phyloP scores from a whole-genome alignment of 2,329 filamentous ascomycete genomes.

The Fonsecaea erecta region DNA sequence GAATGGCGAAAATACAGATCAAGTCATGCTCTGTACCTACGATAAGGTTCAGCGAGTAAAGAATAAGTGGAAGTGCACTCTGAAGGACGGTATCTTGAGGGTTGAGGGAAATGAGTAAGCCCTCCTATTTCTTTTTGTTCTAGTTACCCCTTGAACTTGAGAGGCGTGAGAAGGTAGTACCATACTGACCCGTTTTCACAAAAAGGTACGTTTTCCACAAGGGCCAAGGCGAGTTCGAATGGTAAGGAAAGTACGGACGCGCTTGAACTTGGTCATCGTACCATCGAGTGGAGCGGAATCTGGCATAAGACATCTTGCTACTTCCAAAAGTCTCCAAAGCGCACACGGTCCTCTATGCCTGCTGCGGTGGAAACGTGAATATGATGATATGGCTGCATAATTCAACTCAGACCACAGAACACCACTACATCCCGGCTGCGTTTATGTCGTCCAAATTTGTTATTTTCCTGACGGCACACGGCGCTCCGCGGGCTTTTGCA shows the following conservation, averaged over 20 bases:
- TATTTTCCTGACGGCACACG: not conserved
- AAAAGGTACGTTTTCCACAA: slow-evolving; percentile 91
- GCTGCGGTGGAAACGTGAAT: not conserved
- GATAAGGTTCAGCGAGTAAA: slow-evolving; percentile 99
- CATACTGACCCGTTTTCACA: slow-evolving; percentile 38
- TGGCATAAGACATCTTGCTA: not conserved
- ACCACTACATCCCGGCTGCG: not conserved
- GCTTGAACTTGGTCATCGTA: not conserved
- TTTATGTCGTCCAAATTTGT: not conserved
- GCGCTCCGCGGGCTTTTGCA: not conserved
- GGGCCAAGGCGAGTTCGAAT: slow-evolving; percentile 95
- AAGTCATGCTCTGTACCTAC: slow-evolving; percentile 98
- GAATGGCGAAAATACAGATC: slow-evolving; percentile 78
- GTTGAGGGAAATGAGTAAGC: slow-evolving; percentile 86
- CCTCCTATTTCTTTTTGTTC: not conserved
- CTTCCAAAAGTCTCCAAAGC: not conserved
- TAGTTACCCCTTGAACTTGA: not conserved
- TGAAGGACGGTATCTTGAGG: slow-evolving; percentile 94
- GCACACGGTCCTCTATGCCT: not conserved
- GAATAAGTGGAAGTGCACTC: slow-evolving; percentile 99
- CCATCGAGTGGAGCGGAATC: not conserved
- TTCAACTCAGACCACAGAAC: not conserved
- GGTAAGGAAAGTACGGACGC: slow-evolving; percentile 60
- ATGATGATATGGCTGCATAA: not conserved
- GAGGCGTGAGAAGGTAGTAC: not conserved